Percentiles rank a stretch among this genome's conserved stretches.
Evolutionary conservation across 1,284 basidiomycete genomes (phyloP).

Genomic region (Leccinum pachyderme): DNA sequence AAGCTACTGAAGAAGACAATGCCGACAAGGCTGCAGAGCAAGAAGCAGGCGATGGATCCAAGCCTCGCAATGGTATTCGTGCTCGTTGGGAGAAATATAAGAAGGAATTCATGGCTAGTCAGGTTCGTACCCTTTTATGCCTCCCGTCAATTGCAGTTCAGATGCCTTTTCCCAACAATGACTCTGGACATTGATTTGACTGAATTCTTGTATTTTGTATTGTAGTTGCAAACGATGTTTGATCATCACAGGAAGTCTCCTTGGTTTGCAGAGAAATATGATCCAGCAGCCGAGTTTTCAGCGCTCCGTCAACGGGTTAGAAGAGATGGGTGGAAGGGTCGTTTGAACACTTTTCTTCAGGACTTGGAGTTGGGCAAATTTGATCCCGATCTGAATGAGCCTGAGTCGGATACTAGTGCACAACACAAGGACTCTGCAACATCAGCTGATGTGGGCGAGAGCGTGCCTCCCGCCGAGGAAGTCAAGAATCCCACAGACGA

Average conservation of each 20-base stretch:
- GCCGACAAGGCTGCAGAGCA: slow-evolving; percentile 78
- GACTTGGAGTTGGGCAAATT: slow-evolving; percentile 82
- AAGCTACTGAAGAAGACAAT: slow-evolving; percentile 74
- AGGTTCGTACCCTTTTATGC: slow-evolving; percentile 57
- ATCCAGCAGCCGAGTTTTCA: slow-evolving; percentile 65
- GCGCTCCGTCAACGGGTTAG: slow-evolving; percentile 73
- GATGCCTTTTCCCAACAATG: slow-evolving; percentile 12
- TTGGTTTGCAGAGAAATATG: slow-evolving; percentile 96
- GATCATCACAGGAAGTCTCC: slow-evolving; percentile 87
- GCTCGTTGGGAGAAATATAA: slow-evolving; percentile 88
- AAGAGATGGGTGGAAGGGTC: slow-evolving; percentile 78
- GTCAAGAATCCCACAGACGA: slow-evolving; percentile 49
- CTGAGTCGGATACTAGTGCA: slow-evolving; percentile 46
- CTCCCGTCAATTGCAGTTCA: slow-evolving; percentile 12
- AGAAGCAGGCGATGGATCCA: slow-evolving; percentile 73
- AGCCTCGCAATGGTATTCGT: slow-evolving; percentile 78
- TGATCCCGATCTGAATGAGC: slow-evolving; percentile 69
- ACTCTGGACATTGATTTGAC: slow-evolving; percentile 27
- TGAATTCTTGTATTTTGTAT: slow-evolving; percentile 38
- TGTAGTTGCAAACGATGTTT: slow-evolving; percentile 88
- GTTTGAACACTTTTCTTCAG: slow-evolving; percentile 67
- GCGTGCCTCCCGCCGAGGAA: slow-evolving; percentile 43
- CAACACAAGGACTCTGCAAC: slow-evolving; percentile 48
- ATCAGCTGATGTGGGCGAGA: slow-evolving; percentile 35
- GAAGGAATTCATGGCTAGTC: slow-evolving; percentile 79